These are phyloP conservation scores for Neonectria faginata DNA, from an alignment of 2,329 filamentous ascomycete species.

Conservation along the genomic window DNA sequence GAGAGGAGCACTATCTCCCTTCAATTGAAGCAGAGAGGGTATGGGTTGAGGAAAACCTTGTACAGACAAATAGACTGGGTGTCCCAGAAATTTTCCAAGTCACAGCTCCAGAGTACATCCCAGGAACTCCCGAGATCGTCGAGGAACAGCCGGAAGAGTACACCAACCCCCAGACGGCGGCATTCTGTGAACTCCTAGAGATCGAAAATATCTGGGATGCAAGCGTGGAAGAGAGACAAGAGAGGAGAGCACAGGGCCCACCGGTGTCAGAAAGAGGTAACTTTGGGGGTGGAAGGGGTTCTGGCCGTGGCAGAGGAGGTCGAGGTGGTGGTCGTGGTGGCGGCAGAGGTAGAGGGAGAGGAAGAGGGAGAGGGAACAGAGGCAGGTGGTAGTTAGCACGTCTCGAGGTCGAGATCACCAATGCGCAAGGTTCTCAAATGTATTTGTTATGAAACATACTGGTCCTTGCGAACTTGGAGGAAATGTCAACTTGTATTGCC, in stretches of 20 bases:
- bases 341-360: constrained; percentile 43
- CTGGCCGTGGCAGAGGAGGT: constrained; percentile 52
- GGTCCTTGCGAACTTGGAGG: not conserved
- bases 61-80: constrained; percentile 68
- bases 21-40: constrained; percentile 75
- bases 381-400: constrained; percentile 34
- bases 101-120: constrained; percentile 79
- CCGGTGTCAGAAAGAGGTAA: constrained; percentile 54
- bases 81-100: constrained; percentile 83
- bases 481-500: not conserved
- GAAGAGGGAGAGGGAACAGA: constrained; percentile 39
- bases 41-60: constrained; percentile 87
- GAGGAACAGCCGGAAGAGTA: constrained; percentile 80
- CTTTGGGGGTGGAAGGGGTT: constrained; percentile 52
- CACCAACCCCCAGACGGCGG: constrained; percentile 85
- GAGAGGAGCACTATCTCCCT: constrained; percentile 74
- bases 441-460: no score
- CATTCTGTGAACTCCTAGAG: constrained; percentile 82
- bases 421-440: not conserved
- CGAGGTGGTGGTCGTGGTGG: constrained; percentile 50
- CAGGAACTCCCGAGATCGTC: constrained; percentile 66
- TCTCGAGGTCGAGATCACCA: not conserved
- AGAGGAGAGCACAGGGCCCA: constrained; percentile 69
- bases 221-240: constrained; percentile 75
- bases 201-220: constrained; percentile 82